Evolutionary conservation across 306 rosid species (phyloP).

Genomic region (Rosa lucieae): DNA sequence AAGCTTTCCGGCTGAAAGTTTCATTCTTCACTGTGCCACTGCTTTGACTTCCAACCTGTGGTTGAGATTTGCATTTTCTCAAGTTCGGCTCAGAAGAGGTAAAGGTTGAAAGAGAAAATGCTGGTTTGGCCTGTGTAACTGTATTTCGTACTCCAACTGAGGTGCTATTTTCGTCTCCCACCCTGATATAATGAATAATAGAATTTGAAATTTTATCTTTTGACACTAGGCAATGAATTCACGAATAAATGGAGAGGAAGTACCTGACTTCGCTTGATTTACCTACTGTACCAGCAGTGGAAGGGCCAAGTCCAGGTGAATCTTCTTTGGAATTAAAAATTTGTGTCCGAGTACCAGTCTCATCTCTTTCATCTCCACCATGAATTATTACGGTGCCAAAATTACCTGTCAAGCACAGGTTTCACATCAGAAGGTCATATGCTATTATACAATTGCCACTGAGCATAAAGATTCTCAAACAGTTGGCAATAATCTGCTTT

Average conservation of each 20-base stretch:
- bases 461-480: neutral
- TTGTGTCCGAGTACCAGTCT: conserved; percentile 26
- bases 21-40: conserved; percentile 50
- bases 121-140: conserved; percentile 28
- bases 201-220: conserved; percentile 12
- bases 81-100: conserved; percentile 49
- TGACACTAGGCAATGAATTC: neutral
- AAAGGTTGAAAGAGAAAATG: conserved; percentile 40
- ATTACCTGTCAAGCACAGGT: conserved; percentile 47
- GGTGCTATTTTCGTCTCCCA: conserved; percentile 33
- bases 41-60: conserved; percentile 38
- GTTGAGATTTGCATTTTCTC: conserved; percentile 33
- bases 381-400: conserved; percentile 81
- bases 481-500: neutral
- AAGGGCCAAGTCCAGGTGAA: conserved; percentile 28
- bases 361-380: conserved; percentile 52
- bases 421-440: conserved; percentile 19
- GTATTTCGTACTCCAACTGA: conserved; percentile 44
- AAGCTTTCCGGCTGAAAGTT: conserved; percentile 69
- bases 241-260: conserved; percentile 21
- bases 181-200: conserved; percentile 39
- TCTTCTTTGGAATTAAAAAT: conserved; percentile 41
- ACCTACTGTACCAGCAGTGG: conserved; percentile 35
- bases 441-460: neutral
- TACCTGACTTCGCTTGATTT: conserved; percentile 51